These are phyloP conservation scores for Pichia kluyveri DNA, from an alignment of 805 yeast species.

Conservation along the genomic window DNA sequence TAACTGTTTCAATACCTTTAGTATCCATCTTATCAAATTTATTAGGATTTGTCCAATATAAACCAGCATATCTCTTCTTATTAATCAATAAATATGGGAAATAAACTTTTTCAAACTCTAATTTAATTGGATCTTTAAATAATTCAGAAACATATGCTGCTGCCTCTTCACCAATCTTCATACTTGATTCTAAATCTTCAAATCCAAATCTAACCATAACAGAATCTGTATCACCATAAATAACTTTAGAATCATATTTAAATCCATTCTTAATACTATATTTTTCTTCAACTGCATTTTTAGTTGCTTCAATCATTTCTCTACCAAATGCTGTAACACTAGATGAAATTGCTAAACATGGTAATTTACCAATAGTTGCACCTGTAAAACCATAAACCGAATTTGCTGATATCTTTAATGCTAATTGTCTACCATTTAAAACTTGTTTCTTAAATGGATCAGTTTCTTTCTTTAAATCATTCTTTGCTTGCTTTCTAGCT, in stretches of 20 bases:
- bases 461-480: constrained; percentile 81
- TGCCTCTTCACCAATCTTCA: constrained; percentile 91
- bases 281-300: constrained; percentile 70
- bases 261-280: constrained; percentile 79
- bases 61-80: constrained; percentile 95
- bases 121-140: constrained; percentile 79
- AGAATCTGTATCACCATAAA: constrained; percentile 98
- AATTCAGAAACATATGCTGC: constrained; percentile 76
- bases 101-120: constrained; percentile 95
- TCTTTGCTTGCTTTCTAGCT: constrained; percentile 91
- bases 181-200: constrained; percentile 68
- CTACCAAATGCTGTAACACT: constrained; percentile 95
- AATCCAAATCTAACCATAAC: constrained; percentile 98
- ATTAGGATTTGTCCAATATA: constrained; percentile 91
- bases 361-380: constrained; percentile 94
- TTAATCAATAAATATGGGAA: constrained; percentile 90
- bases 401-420: constrained; percentile 92
- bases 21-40: constrained; percentile 96
- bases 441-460: constrained; percentile 94
- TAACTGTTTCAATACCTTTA: constrained; percentile 95
- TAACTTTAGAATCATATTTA: constrained; percentile 78
- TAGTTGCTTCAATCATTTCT: constrained; percentile 91
- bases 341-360: constrained; percentile 93
- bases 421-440: constrained; percentile 93
- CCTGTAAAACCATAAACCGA: constrained; percentile 99